A percentile compares a stretch with the other conserved stretches of the same genome.
Evolutionary conservation across 2,329 filamentous ascomycete species (phyloP).

Genomic region (Hymenoscyphus albidus): DNA sequence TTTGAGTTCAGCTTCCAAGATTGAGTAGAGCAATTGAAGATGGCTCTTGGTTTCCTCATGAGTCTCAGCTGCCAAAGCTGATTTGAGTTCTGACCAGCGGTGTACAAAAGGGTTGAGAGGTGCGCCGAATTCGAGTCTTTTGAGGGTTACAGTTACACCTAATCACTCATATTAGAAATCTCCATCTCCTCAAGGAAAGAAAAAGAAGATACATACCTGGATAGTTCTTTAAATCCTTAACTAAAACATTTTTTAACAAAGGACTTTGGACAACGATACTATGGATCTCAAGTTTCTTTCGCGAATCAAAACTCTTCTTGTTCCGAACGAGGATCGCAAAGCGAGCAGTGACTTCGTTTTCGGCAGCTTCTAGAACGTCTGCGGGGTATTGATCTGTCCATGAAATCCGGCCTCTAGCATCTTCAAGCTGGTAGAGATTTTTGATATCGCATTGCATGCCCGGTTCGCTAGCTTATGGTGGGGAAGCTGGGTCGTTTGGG

Average conservation of each 20-base stretch:
- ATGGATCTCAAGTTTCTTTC: slow-evolving; percentile 48
- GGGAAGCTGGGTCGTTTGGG: neutral
- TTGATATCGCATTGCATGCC: neutral
- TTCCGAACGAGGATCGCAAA: slow-evolving; percentile 60
- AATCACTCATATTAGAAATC: slow-evolving; percentile 7
- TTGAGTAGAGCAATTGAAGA: slow-evolving; percentile 43
- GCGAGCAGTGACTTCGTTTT: slow-evolving; percentile 58
- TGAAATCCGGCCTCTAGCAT: slow-evolving; percentile 42
- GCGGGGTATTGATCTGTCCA: slow-evolving; percentile 55
- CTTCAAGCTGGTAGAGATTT: neutral
- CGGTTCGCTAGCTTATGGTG: neutral
- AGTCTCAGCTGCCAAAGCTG: slow-evolving; percentile 40
- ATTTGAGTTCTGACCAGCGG: slow-evolving; percentile 52
- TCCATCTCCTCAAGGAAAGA: too few relatives aligned
- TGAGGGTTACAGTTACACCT: slow-evolving; percentile 55
- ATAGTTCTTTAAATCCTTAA: slow-evolving; percentile 33
- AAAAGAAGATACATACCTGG: slow-evolving; percentile 15
- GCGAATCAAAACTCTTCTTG: slow-evolving; percentile 52
- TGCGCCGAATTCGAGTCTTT: slow-evolving; percentile 56
- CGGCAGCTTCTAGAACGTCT: slow-evolving; percentile 52
- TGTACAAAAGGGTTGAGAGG: slow-evolving; percentile 64
- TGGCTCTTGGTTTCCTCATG: slow-evolving; percentile 46
- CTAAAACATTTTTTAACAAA: slow-evolving; percentile 33
- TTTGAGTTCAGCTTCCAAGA: slow-evolving; percentile 49
- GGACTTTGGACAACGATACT: slow-evolving; percentile 37